These are phyloP conservation scores for Fusarium penzigii DNA, from an alignment of 2,329 filamentous ascomycete genomes.

Conservation along the genomic window DNA sequence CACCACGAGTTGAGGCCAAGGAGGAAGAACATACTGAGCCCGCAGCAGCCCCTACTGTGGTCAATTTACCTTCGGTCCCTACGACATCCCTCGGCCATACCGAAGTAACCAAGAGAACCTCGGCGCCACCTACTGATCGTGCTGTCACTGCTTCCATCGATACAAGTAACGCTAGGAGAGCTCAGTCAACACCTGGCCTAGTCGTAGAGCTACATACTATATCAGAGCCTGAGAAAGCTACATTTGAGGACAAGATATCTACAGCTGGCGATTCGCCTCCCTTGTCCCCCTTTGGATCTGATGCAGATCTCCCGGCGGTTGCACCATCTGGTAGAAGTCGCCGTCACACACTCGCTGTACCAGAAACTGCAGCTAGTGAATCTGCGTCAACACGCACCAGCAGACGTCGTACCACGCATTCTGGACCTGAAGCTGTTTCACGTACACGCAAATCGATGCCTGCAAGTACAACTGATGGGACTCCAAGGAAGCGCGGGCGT, in stretches of 20 bases:
- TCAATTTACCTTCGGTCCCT: not conserved
- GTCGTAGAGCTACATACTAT: conserved; percentile 16
- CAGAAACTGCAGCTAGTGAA: not conserved
- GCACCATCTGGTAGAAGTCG: conserved; percentile 10
- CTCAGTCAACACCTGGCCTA: conserved; percentile 14
- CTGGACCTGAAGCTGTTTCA: conserved; percentile 9
- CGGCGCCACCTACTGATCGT: conserved; percentile 9
- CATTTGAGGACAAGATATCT: conserved; percentile 9
- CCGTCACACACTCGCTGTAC: conserved; percentile 10
- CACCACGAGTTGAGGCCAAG: not conserved
- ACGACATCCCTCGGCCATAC: not conserved
- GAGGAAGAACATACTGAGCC: not conserved
- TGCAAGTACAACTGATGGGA: conserved; percentile 13
- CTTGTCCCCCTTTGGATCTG: not conserved
- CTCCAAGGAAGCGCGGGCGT: conserved; percentile 25
- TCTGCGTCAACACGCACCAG: conserved; percentile 10
- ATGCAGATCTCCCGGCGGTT: not conserved
- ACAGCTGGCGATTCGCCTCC: not conserved
- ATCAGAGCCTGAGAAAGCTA: conserved; percentile 16
- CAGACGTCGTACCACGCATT: conserved; percentile 14
- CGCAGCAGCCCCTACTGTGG: not conserved
- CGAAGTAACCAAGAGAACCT: conserved; percentile 17
- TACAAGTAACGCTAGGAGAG: conserved; percentile 1
- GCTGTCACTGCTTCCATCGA: conserved; percentile 2
- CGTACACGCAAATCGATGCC: conserved; percentile 26